Base-by-base conservation (phyloP, 805 yeast species). In the Hanseniaspora lindneri region DNA sequence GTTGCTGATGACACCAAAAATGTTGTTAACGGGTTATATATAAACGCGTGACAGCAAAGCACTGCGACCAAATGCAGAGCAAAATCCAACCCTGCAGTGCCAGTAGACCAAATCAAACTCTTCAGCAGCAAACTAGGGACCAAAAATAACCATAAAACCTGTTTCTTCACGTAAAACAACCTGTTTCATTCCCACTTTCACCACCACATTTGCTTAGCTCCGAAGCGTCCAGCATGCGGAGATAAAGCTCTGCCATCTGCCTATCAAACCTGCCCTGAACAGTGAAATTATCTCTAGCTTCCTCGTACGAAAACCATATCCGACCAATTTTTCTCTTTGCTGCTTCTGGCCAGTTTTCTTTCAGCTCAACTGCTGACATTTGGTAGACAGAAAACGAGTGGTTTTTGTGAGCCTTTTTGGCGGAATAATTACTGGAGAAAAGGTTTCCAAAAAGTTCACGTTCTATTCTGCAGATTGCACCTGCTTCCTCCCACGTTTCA, bases 401-500 rank as follows among this genome's bases (percentile, higher is more conserved):
- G 13, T 21, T 32, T 19, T 39, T 46, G 8, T 16, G 13, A 6
- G 5, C 16, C 13, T n/a, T 23, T 9, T 4, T 16, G 3, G 17
- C 4, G 4, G 14, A 4, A 24, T 24, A n/a, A 13, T 5, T 3
- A 24, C 7, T 9, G 23, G 11, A 5, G 13, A 2, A 16, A 7
- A 11, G 11, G 16, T 20, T 37, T 29, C 6, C 30, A 21, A 6
- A 84, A 79, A 1, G 74, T 68, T 0, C 88, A 94, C 36, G 88
- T 66, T 51, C 57, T 4, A 87, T 70, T 19, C 61, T 65, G 10
- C 96, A 95, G 29, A 73, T 73, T 24, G 82, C 83, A 0, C 98
- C 98, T 0, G 95, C 92, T 64, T 92, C 98, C 64, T 92, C 98
- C 97, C 98, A 92, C 0, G 95, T 83, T 60, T 92, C 98, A 51